Percentiles rank a stretch among this genome's conserved stretches.
phyloP scores from a whole-genome alignment of 495 filamentous ascomycete genomes.

The Penicillium daleae region DNA sequence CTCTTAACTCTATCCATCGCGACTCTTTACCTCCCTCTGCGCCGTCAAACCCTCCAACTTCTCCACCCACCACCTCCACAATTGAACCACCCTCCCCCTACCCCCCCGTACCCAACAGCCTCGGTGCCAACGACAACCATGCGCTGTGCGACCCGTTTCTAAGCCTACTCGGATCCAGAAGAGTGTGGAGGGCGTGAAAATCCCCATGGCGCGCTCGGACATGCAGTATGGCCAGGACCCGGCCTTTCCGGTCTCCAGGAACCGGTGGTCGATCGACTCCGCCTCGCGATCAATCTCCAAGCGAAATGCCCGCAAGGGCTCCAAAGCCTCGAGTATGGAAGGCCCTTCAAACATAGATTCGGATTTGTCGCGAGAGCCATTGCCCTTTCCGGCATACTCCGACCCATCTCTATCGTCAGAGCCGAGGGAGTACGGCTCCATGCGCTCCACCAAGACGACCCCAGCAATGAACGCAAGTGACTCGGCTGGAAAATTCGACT shows the following conservation, averaged over 20 bases:
- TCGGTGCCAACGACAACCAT: constrained; percentile 19
- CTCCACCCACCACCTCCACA: not conserved
- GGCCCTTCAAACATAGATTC: constrained; percentile 16
- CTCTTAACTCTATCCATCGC: not conserved
- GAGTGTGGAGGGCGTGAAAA: constrained; percentile 16
- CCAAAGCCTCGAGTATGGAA: constrained; percentile 9
- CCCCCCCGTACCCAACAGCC: not conserved
- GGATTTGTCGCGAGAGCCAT: constrained; percentile 20
- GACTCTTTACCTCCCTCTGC: not conserved
- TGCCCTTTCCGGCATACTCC: constrained; percentile 26
- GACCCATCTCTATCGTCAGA: constrained; percentile 18
- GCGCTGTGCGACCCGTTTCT: constrained; percentile 21
- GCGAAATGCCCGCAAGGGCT: constrained; percentile 12
- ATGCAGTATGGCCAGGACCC: constrained; percentile 24
- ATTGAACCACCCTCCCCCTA: not conserved
- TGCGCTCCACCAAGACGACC: constrained; percentile 16
- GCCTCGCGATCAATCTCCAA: constrained; percentile 14
- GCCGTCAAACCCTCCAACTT: not conserved
- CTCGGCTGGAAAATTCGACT: constrained; percentile 10
- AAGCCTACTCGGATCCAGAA: constrained; percentile 8
- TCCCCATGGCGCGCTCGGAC: constrained; percentile 32
- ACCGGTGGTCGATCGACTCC: constrained; percentile 20
- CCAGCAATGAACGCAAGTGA: constrained; percentile 18
- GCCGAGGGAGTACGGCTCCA: constrained; percentile 13
- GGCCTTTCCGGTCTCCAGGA: constrained; percentile 21